Base-by-base conservation (phyloP, 1,284 basidiomycete species). In the Heterobasidion occidentale region DNA sequence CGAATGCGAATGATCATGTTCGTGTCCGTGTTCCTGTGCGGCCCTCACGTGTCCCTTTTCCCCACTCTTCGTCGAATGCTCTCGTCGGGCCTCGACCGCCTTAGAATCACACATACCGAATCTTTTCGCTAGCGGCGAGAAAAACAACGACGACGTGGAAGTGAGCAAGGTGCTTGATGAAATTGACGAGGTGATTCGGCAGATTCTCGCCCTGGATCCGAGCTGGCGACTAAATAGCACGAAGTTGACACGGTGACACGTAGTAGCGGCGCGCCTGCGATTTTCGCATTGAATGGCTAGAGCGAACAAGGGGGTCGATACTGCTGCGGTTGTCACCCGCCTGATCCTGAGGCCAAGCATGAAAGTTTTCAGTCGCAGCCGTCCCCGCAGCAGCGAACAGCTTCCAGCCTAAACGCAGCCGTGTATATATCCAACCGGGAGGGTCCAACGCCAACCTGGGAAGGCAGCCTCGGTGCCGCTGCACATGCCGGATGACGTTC, bases 1-100 rank as follows among this genome's bases (percentile, higher is more conserved):
- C 4, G 78, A 77, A 60, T 81, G 80, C 77, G 80, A 65, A 58
- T 69, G 67, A 20, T 64, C 64, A 53, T 73, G 64, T 1, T 61
- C n/a, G 57, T 60, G 36, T 20, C 19, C 52, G 49, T 64, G 67
- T 44, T 70, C 56, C 38, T 59, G 50, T 38, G 52, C 33, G 27
- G 27, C 27, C 27, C 27, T 4, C 27, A 27, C 27, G 14, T 49
- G 47, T 49, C 47, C 47, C 67, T 63, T 61, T 69, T 70, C 53
- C 64, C 67, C 56, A 19, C 48, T 45, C 48, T 48, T 20, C 49
- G 60, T 55, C n/a, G 45, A 46, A 19, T 61, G 60, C 49, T 48
- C 46, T 35, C 57, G 54, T 45, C 56, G 56, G 15, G 54, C 46
- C 11, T 36, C 3, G n/a, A 38, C 45, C 36, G 46, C 55, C 17